Evolutionary conservation across 176 grass and related monocot species (phyloP).

Genomic region (Triticum timopheevii): DNA sequence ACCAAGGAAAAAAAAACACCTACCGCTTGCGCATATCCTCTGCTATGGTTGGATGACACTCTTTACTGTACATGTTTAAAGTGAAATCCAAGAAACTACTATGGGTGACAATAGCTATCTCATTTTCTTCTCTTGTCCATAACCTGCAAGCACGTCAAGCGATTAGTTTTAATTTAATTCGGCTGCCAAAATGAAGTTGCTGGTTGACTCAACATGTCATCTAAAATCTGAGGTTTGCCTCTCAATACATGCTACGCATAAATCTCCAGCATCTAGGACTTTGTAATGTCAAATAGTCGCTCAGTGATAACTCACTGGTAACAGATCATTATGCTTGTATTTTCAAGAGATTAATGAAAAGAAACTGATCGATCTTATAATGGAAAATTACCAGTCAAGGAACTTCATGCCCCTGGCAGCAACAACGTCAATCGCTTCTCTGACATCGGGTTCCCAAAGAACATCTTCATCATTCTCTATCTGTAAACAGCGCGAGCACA

Average conservation of each 20-base stretch:
- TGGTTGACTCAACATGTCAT: background rate
- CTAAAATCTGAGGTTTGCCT: background rate
- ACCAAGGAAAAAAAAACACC: background rate
- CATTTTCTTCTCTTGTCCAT: slow-evolving; percentile 87
- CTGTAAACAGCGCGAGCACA: slow-evolving; percentile 30
- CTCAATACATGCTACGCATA: background rate
- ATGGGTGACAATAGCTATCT: slow-evolving; percentile 89
- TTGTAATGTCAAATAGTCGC: background rate
- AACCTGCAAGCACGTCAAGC: slow-evolving; percentile 58
- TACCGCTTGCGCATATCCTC: slow-evolving; percentile 66
- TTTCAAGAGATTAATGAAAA: background rate
- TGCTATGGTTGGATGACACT: slow-evolving; percentile 64
- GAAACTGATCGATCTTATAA: background rate
- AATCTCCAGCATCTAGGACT: background rate
- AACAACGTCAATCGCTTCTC: slow-evolving; percentile 62
- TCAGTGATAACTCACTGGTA: no score
- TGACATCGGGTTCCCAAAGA: slow-evolving; percentile 68
- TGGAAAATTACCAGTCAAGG: slow-evolving; percentile 66
- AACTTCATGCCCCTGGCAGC: slow-evolving; percentile 79
- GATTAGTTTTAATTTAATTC: background rate
- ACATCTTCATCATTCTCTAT: slow-evolving; percentile 86
- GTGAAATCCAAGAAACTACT: slow-evolving; percentile 74
- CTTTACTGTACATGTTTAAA: slow-evolving; percentile 62
- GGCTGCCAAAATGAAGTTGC: background rate
- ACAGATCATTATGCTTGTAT: background rate